phyloP scores from a whole-genome alignment of 495 filamentous ascomycete species.

The Penicillium paxilli region DNA sequence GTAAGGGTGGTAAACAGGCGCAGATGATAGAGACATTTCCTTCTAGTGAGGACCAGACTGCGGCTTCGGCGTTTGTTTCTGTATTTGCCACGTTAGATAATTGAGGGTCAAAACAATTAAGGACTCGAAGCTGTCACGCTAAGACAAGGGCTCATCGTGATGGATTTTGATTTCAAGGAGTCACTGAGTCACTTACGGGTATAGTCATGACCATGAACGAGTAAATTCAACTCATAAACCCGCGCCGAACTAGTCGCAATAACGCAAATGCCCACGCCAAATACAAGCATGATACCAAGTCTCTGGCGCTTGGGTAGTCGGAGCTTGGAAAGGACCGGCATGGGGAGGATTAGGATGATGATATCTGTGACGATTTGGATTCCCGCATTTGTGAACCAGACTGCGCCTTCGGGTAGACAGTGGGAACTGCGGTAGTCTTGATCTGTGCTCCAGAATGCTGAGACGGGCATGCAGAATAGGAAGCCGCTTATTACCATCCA shows the following conservation, averaged over 20 bases:
- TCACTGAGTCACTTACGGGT: slow-evolving; percentile 18
- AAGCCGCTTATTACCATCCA: slow-evolving; percentile 41
- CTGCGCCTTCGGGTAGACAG: slow-evolving; percentile 34
- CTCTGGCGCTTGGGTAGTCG: slow-evolving; percentile 43
- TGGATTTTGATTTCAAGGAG: background rate
- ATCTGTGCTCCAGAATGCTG: slow-evolving; percentile 25
- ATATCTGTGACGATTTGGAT: slow-evolving; percentile 51
- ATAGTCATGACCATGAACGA: slow-evolving; percentile 16
- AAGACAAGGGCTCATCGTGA: too few relatives aligned
- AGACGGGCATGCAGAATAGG: slow-evolving; percentile 39
- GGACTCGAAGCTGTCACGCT: too few relatives aligned
- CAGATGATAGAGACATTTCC: slow-evolving; percentile 80
- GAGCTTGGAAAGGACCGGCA: slow-evolving; percentile 39
- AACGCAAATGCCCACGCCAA: slow-evolving; percentile 49
- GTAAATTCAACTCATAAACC: slow-evolving; percentile 18
- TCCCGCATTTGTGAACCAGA: slow-evolving; percentile 43
- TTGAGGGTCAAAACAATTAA: too few relatives aligned
- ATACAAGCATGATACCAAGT: slow-evolving; percentile 39
- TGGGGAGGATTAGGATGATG: slow-evolving; percentile 47
- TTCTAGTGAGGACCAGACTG: slow-evolving; percentile 79
- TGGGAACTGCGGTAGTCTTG: background rate
- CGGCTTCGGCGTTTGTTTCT: slow-evolving; percentile 48
- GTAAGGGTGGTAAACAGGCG: slow-evolving; percentile 78
- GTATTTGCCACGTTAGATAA: slow-evolving; percentile 3
- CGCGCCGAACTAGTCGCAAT: slow-evolving; percentile 37